Base-by-base conservation (phyloP, 352 stramenopile species). In the Phytopythium boreale region DNA sequence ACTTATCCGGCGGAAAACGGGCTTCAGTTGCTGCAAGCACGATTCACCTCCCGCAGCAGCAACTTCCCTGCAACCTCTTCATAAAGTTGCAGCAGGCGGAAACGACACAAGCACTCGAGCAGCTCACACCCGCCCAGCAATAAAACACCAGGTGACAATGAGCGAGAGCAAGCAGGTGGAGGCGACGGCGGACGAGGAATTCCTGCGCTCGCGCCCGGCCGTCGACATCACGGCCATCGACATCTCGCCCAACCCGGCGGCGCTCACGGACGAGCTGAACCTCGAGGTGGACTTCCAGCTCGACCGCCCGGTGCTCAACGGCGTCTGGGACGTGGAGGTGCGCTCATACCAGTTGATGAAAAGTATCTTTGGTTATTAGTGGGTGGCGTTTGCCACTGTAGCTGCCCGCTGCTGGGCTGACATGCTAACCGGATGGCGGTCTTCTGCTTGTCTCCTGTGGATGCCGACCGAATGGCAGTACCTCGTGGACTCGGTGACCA, bases 221-320 rank as follows among this genome's bases (percentile, higher is more conserved):
- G 87, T 96, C 37, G 70, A 92, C 46, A 71, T 96, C 36, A 84
- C 77, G 27, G 77, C 70, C n/a, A 80, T 96, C 46, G 85, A 96
- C 41, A 82, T 94, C 36, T 94, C 87, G 53, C 87, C 87, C 14
- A 96, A 96, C 59, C 87, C 87, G 10, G 85, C 87, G 27, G 66
- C 75, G 44, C 77, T 96, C 43, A 79, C 75, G 17, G 87, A 88
- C 52, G 82, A 92, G 59, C 72, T 96, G 39, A 87, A 89, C 60
- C 72, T 96, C 55, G 81, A 94, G 60, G 85, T 94, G 39, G 84
- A 93, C 55, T 96, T 96, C 61, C 67, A 69, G 19, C 64, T 96
- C 31, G 77, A 88, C 68, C 73, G 80, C 50, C 67, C 86, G 20
- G 81, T 96, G 27, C 58, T 43, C 29, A 76, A 82, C 47, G 87